Evolutionary conservation across 331 rosid genomes (phyloP).

Genomic region (Acacia pycnantha): DNA sequence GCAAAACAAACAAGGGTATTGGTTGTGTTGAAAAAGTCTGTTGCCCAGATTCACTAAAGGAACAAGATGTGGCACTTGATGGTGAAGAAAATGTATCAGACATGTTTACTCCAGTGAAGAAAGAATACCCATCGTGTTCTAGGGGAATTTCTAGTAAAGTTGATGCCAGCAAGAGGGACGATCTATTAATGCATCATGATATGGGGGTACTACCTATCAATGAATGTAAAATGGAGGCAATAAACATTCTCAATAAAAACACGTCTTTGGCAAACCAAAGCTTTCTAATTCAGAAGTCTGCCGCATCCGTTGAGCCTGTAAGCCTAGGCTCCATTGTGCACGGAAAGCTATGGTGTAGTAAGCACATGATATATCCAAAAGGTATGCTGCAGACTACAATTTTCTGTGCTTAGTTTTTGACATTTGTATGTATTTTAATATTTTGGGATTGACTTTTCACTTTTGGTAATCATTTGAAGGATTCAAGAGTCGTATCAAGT

Average conservation of each 20-base stretch:
- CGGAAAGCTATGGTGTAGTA: conserved; percentile 76
- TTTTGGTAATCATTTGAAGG: conserved; percentile 54
- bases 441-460: conserved; percentile 14
- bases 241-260: conserved; percentile 16
- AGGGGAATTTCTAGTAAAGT: conserved; percentile 32
- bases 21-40: conserved; percentile 34
- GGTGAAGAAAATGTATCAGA: conserved; percentile 21
- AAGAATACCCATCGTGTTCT: conserved; percentile 34
- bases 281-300: conserved; percentile 31
- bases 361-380: conserved; percentile 74
- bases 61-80: conserved; percentile 37
- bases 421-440: not conserved
- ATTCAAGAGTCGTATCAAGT: conserved; percentile 68
- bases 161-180: conserved; percentile 48
- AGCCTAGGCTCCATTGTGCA: conserved; percentile 59
- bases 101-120: conserved; percentile 22
- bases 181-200: conserved; percentile 35
- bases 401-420: conserved; percentile 21
- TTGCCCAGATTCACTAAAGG: conserved; percentile 26
- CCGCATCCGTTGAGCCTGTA: conserved; percentile 49
- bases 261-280: conserved; percentile 27
- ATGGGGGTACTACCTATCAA: conserved; percentile 22
- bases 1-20: conserved; percentile 24
- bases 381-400: conserved; percentile 46
- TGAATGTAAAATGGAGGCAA: conserved; percentile 29